Conservation (phyloP, 2,329 filamentous ascomycete genomes). For the Cadophora sp. region DNA sequence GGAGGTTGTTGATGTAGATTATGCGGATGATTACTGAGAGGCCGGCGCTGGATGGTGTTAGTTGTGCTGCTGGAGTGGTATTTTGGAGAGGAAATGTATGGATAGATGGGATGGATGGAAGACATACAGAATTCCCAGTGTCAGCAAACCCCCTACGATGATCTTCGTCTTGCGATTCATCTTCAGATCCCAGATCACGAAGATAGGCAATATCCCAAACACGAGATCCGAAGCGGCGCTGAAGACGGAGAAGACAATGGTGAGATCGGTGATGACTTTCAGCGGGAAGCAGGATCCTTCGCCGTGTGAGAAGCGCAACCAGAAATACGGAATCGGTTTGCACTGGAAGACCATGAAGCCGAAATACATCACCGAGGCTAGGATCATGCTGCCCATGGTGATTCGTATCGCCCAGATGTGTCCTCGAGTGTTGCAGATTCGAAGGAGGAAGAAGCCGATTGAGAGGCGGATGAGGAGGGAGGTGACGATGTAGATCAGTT, state of each 20-base stretch:
- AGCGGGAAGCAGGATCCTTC: slow-evolving; percentile 21
- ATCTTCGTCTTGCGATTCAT: slow-evolving; percentile 32
- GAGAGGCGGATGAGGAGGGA: slow-evolving; percentile 33
- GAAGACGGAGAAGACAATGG: slow-evolving; percentile 24
- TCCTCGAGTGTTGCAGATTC: slow-evolving; percentile 19
- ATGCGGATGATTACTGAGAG: slow-evolving; percentile 32
- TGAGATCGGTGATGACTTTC: slow-evolving; percentile 15
- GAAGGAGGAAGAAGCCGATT: slow-evolving; percentile 32
- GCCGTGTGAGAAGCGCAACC: slow-evolving; percentile 27
- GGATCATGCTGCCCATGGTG: slow-evolving; percentile 25
- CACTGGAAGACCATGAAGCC: slow-evolving; percentile 31
- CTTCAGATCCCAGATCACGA: slow-evolving; percentile 31
- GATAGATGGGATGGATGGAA: too few species aligned
- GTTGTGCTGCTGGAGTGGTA: neutral
- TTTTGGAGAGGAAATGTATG: too few species aligned
- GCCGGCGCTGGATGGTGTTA: slow-evolving; percentile 26
- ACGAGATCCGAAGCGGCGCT: slow-evolving; percentile 25
- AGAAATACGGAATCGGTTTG: slow-evolving; percentile 27
- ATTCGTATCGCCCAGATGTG: slow-evolving; percentile 24
- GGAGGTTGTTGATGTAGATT: slow-evolving; percentile 25
- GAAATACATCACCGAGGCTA: slow-evolving; percentile 26
- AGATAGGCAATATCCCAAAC: slow-evolving; percentile 31
- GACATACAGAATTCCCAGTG: slow-evolving; percentile 29
- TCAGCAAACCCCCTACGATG: slow-evolving; percentile 23
- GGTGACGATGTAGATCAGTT: slow-evolving; percentile 30